A percentile compares a stretch with the other conserved stretches of the same genome.
Conservation (phyloP, 2,329 filamentous ascomycete genomes). For the Calonectria pseudoreteaudii region DNA sequence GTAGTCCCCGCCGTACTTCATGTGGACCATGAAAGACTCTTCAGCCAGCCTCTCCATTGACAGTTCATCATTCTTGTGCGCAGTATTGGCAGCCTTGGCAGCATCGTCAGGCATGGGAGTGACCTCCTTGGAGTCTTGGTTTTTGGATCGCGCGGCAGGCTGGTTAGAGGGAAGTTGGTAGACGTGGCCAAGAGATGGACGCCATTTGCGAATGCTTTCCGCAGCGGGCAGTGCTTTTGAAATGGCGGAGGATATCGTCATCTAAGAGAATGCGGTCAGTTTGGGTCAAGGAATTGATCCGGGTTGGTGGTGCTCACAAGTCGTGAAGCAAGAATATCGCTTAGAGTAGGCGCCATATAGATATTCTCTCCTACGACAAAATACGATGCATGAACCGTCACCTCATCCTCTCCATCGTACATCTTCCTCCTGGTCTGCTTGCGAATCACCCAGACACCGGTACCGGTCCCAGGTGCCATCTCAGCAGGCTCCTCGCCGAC, state of each 20-base stretch:
- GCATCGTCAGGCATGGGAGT: slow-evolving; percentile 61
- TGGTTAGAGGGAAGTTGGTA: slow-evolving; percentile 57
- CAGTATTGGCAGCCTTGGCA: slow-evolving; percentile 40
- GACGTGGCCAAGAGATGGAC: slow-evolving; percentile 64
- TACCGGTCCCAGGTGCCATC: slow-evolving; percentile 72
- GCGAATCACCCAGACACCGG: slow-evolving; percentile 76
- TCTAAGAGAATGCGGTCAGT: slow-evolving; percentile 49
- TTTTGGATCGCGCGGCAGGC: slow-evolving; percentile 41
- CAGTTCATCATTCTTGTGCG: slow-evolving; percentile 53
- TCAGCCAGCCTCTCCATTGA: slow-evolving; percentile 64
- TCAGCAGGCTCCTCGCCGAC: slow-evolving; percentile 75
- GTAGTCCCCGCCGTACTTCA: slow-evolving; percentile 72
- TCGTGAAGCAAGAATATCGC: slow-evolving; percentile 69
- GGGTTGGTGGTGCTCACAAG: slow-evolving; percentile 58
- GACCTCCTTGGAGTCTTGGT: slow-evolving; percentile 56
- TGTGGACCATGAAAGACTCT: slow-evolving; percentile 68
- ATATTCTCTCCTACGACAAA: slow-evolving; percentile 75
- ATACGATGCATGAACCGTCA: slow-evolving; percentile 70
- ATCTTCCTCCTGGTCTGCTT: slow-evolving; percentile 74
- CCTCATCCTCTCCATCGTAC: slow-evolving; percentile 66
- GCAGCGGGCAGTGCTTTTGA: slow-evolving; percentile 64
- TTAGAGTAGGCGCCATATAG: slow-evolving; percentile 73
- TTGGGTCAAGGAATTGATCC: background rate
- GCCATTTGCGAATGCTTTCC: slow-evolving; percentile 65
- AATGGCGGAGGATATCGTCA: slow-evolving; percentile 66